Base-by-base conservation (phyloP, 2,329 filamentous ascomycete genomes). In the Eutypella sp. region DNA sequence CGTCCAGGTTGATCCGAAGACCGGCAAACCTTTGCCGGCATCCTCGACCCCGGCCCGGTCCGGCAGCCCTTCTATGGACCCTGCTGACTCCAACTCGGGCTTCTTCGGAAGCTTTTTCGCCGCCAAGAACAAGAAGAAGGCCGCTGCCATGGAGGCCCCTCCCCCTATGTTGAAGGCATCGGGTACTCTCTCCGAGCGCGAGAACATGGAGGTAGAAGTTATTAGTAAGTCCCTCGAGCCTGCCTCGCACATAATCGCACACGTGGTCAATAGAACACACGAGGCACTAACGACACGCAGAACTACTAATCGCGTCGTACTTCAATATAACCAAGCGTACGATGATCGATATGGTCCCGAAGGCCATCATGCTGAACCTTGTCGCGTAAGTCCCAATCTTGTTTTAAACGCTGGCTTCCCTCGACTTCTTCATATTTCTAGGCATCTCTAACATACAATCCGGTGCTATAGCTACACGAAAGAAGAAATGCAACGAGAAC, bases 121-220 rank as follows among this genome's bases (percentile, higher is more conserved):
- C 10, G 91, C 89, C 63, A 99, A 97, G 81, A 99, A 97, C 75
- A 99, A 97, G 84, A 99, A 99, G 81, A 97, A 96, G 85, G 95
- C 95, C 72, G 93, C 93, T n/a, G 91, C 92, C 40, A 99, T 99
- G 93, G 93, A 99, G 67, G 78, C 93, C 13, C 93, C 93, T 33
- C 93, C 93, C 51, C 82, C 93, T 24, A 92, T 83, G 36, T 81
- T 99, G 47, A 99, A 96, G 75, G 93, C 93, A 27, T 95, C 89
- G 3, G 92, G 93, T 36, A 95, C 85, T 22, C 75, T 99, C 33
- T 95, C 88, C 5, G 93, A 99, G 71, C 89, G 93, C 50, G 93
- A 99, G 67, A 85, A 84, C 48, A 88, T 96, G 53, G 93, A 99
- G 68, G 93, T 99, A 40, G 93, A 99, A 71, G 91, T 99, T 51